phyloP scores from a whole-genome alignment of 257 asterid genomes.

The Solanum ossicruentum region DNA sequence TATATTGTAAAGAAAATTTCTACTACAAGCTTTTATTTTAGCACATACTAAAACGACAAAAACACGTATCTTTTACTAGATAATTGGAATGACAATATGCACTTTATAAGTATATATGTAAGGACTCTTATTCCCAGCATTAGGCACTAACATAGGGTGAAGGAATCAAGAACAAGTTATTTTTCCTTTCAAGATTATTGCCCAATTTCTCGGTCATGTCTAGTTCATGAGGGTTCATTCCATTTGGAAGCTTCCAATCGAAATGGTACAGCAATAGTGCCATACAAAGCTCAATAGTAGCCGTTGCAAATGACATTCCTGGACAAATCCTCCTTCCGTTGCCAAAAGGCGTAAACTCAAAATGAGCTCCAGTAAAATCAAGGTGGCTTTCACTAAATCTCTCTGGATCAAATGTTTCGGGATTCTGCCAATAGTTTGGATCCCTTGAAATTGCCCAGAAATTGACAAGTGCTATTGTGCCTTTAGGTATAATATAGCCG shows the following conservation, averaged over 20 bases:
- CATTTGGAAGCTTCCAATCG: conserved; percentile 14
- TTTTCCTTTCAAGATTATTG: background rate
- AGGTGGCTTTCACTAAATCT: background rate
- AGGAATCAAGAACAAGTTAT: background rate
- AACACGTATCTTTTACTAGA: background rate
- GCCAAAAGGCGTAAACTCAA: conserved; percentile 22
- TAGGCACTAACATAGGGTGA: background rate
- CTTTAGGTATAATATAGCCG: conserved; percentile 5
- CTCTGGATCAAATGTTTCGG: background rate
- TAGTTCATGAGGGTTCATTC: conserved; percentile 1
- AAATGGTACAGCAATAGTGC: conserved; percentile 15
- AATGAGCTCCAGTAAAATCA: conserved; percentile 14
- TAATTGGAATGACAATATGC: background rate
- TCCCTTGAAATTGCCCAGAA: conserved; percentile 15
- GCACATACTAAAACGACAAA: background rate
- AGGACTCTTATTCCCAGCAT: background rate
- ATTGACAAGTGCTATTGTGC: conserved; percentile 3
- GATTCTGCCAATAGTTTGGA: conserved; percentile 8
- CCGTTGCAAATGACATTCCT: conserved; percentile 5
- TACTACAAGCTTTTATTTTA: background rate
- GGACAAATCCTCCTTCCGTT: conserved; percentile 27
- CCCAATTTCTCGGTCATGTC: conserved; percentile 9
- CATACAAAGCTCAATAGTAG: conserved; percentile 11
- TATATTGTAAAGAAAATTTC: background rate
- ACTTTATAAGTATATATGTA: background rate